phyloP scores from a whole-genome alignment of 345 rosid genomes.

The Brassica incana region DNA sequence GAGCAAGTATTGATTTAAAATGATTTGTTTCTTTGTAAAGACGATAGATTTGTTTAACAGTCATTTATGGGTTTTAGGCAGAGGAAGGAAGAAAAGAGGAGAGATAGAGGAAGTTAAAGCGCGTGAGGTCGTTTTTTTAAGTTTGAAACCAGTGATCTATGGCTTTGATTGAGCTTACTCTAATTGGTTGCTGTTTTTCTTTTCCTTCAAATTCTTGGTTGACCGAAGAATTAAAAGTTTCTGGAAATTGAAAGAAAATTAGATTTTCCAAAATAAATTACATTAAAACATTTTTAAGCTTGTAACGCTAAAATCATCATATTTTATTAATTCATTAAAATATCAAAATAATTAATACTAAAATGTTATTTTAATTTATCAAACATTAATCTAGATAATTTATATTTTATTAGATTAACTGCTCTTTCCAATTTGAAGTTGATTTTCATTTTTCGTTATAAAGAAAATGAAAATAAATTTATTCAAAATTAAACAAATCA shows the following conservation, averaged over 20 bases:
- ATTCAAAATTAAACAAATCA: background rate
- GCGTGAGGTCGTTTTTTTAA: slow-evolving; percentile 18
- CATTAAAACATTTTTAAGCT: background rate
- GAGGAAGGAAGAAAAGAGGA: background rate
- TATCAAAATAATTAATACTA: background rate
- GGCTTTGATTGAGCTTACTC: slow-evolving; percentile 37
- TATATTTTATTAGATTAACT: background rate
- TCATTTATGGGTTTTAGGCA: slow-evolving; percentile 19
- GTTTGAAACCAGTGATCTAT: slow-evolving; percentile 24
- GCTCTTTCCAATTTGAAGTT: no score
- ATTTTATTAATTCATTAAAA: background rate
- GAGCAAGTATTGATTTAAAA: background rate
- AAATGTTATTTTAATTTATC: background rate
- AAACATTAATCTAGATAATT: background rate
- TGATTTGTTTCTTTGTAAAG: background rate
- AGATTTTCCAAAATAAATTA: background rate
- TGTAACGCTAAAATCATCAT: background rate
- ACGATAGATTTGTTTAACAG: background rate
- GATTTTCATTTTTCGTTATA: no score
- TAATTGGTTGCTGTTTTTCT: background rate
- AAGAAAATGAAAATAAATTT: background rate
- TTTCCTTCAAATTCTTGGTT: background rate
- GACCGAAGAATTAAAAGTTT: background rate
- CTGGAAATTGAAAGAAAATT: background rate
- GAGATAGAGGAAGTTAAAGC: slow-evolving; percentile 5